Evolutionary conservation across 352 stramenopile species (phyloP), one percentile per base, ranked within the genome.

Genomic region (Globisporangium parvum): DNA sequence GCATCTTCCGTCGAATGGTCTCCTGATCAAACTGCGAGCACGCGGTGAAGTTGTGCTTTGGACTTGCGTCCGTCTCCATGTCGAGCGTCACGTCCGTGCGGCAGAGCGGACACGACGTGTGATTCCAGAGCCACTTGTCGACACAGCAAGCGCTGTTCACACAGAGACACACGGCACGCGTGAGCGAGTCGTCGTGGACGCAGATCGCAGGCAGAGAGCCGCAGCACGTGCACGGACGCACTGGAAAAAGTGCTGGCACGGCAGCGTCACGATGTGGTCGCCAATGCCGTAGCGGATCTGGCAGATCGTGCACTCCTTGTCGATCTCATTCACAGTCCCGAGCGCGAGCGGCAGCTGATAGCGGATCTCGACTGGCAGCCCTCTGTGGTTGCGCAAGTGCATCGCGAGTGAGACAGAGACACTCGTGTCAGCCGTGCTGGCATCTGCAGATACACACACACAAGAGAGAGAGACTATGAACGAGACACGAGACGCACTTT

Each of bases 171-270:
- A n/a, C n/a, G n/a, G n/a, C n/a, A n/a, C n/a, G n/a, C n/a, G n/a
- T n/a, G n/a, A n/a, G n/a, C n/a, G n/a, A n/a, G n/a, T n/a, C n/a
- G n/a, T n/a, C n/a, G n/a, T n/a, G n/a, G n/a, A n/a, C n/a, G n/a
- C n/a, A n/a, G n/a, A n/a, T n/a, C n/a, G n/a, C n/a, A n/a, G n/a
- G n/a, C n/a, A n/a, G n/a, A n/a, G n/a, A n/a, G n/a, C n/a, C n/a
- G n/a, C n/a, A n/a, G n/a, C n/a, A n/a, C n/a, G n/a, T n/a, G n/a
- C n/a, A n/a, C n/a, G n/a, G n/a, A 80, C 79, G 53, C 76, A 93
- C 81, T 94, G 84, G 69, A 94, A 94, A 52, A 91, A 94, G 47
- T 94, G 84, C 48, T 94, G 75, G 33, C 84, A 94, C 3, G 81
- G 80, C 21, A 94, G 62, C 40, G 81, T 91, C 28, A 88, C 78